Evolutionary conservation across 192 early-diverging fungal species (phyloP), one percentile per base, ranked within the genome.

Genomic region (Dimargaris cristalligena): DNA sequence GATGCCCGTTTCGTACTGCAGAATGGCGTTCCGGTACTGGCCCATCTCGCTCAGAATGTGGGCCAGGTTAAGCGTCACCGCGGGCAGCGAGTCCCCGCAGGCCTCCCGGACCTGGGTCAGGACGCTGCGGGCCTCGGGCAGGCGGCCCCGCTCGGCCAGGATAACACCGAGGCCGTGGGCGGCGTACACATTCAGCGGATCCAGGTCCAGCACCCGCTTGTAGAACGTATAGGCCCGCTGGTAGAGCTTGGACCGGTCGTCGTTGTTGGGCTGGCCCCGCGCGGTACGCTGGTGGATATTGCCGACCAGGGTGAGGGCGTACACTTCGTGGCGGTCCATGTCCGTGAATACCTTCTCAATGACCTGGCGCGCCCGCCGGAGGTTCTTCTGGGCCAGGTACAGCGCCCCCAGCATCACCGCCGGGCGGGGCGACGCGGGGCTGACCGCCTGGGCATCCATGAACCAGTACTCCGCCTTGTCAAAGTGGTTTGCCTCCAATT

Each of bases 151-250:
- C 63, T 91, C 90, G 54, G 87, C 89, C 58, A 92, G 63, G 4
- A 82, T 77, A 48, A 94, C 89, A 4, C 85, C 91, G 32, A 91
- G 72, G 22, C 94, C 94, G 47, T 89, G 83, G 0, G 86, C 87
- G 0, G 91, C 94, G 34, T 85, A 83, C 0, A 80, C 74, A 61
- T 89, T 90, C 51, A 62, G 65, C 9, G 68, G 67, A 60, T 96
- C 92, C 3, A 78, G 62, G 58, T 74, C 65, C 45, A 91, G 50
- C 6, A 76, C 81, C 63, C 85, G 88, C 35, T 81, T 78, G 62
- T 89, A 94, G 59, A 86, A 94, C 65, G 89, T 85, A 31, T 81
- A 65, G 1, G 87, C 83, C n/a, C 80, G 73, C 58, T 78, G 80
- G 67, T 86, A 86, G 30, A 69, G 63, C 63, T 68, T 63, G 9